Conservation (phyloP, 2,329 filamentous ascomycete species). For the Capronia americana region DNA sequence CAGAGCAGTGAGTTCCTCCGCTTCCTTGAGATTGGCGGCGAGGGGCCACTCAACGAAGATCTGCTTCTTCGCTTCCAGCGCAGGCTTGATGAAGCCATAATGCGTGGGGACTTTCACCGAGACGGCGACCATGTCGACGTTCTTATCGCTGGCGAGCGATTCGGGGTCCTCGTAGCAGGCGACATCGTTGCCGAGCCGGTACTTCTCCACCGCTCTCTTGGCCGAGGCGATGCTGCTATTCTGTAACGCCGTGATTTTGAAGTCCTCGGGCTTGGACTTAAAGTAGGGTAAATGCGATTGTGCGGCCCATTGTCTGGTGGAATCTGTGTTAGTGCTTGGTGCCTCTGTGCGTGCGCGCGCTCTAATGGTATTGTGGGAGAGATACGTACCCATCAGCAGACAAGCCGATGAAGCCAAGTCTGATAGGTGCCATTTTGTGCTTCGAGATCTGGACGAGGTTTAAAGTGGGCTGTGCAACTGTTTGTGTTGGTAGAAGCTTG, state of each 20-base stretch:
- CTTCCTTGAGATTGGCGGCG: slow-evolving; percentile 52
- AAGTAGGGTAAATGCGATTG: slow-evolving; percentile 24
- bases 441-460: neutral
- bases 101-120: slow-evolving; percentile 62
- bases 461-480: neutral
- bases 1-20: slow-evolving; percentile 49
- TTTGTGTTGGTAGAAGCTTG: neutral
- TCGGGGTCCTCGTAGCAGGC: slow-evolving; percentile 56
- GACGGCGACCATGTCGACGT: slow-evolving; percentile 63
- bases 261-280: slow-evolving; percentile 5
- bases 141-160: slow-evolving; percentile 53
- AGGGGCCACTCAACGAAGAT: slow-evolving; percentile 67
- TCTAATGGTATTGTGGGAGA: neutral
- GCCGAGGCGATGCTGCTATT: slow-evolving; percentile 58
- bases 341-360: too few relatives aligned
- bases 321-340: neutral
- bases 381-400: slow-evolving; percentile 27
- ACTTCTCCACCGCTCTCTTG: slow-evolving; percentile 50
- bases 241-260: slow-evolving; percentile 24
- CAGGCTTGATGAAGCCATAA: slow-evolving; percentile 52
- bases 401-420: slow-evolving; percentile 24
- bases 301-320: slow-evolving; percentile 27
- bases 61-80: slow-evolving; percentile 58
- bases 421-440: slow-evolving; percentile 21
- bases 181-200: slow-evolving; percentile 49